Base-by-base conservation (phyloP, 2,329 filamentous ascomycete genomes). In the Trichoderma gracile region DNA sequence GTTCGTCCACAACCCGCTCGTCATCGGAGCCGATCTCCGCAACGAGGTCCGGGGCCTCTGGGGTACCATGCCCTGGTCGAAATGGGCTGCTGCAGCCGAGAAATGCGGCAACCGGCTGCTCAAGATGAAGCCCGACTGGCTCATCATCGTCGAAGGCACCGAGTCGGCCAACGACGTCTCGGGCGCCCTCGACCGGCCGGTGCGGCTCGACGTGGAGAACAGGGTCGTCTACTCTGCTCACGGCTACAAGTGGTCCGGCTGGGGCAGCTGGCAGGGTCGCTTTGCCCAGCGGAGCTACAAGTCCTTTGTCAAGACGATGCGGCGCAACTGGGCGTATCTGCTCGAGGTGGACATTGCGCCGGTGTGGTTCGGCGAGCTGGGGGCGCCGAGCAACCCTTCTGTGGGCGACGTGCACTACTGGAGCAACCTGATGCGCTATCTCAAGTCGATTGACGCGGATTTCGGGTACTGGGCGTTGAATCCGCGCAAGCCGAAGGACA, bases 401-500 rank as follows among this genome's bases (percentile, higher is more conserved):
- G 75, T 80, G 9, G 85, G 86, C 8, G 86, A 88, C 68, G 78
- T 78, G 63, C 86, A 87, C 70, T 90, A 90, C 76, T 90, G 87
- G 88, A 75, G 77, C 49, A 86, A 89, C 72, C 73, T 90, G 73
- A 77, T 89, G 77, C 79, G 78, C 30, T 88, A 82, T 73, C 78
- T 90, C 64, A 81, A 81, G 70, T 74, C 77, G 3, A 74, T 85
- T 57, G 85, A 89, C 69, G 85, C 84, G 10, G 87, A 89, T 69
- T 89, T 88, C 77, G 88, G 84, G 7, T 90, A 90, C 74, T 90
- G 88, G 88, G 87, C 87, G 17, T 72, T 90, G 68, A 90, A 90
- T 75, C 85, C 87, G 45, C 79, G 85, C 53, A 90, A 90, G 74
- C 84, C 86, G 10, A 80, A 80, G 64, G 78, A 82, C 43, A 80